Conservation (phyloP, 179 eudicot species). For the Silene vulgaris region DNA sequence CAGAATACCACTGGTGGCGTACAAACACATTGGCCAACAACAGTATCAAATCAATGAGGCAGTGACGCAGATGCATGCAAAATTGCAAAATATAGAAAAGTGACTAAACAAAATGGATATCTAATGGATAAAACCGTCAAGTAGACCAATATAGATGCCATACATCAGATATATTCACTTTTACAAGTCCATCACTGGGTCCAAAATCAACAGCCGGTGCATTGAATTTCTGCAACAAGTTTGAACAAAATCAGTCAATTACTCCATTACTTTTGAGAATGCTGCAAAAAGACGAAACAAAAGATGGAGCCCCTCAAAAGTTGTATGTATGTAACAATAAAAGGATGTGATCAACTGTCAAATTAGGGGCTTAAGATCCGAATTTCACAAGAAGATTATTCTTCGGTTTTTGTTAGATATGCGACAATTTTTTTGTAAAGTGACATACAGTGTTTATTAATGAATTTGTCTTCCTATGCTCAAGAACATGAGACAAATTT, state of each 20-base stretch:
- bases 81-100: neutral
- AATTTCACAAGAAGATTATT: neutral
- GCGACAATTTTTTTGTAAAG: neutral
- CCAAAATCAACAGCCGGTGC: constrained; percentile 70
- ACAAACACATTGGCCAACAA: neutral
- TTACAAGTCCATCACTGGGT: constrained; percentile 47
- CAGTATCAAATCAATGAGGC: neutral
- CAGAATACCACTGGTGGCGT: constrained; percentile 10
- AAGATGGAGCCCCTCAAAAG: neutral
- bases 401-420: neutral
- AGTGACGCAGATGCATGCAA: constrained; percentile 1
- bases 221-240: constrained; percentile 45
- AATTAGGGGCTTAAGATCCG: neutral
- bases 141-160: constrained; percentile 25
- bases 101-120: constrained; percentile 7
- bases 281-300: neutral
- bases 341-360: neutral
- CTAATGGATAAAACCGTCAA: neutral
- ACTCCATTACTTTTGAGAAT: constrained; percentile 2
- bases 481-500: neutral
- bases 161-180: constrained; percentile 70
- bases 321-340: neutral
- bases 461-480: neutral
- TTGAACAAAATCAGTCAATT: constrained; percentile 16
- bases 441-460: neutral